Base-by-base conservation (phyloP, 1,284 basidiomycete species). In the Cryptococcus sp. region DNA sequence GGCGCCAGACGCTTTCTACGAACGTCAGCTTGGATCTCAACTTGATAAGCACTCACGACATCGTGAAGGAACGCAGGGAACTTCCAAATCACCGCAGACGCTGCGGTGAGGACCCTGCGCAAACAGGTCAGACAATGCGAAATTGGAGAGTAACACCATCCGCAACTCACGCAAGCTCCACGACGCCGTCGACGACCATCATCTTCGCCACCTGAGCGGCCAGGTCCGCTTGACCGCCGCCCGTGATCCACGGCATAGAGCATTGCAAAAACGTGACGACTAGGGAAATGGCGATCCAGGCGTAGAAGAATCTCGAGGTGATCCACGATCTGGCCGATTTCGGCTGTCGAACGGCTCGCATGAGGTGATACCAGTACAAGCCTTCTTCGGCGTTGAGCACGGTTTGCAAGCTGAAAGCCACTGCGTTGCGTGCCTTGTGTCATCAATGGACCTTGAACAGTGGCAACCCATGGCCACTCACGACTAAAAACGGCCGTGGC, bases 351-450 rank as follows among this genome's bases (percentile, higher is more conserved):
- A 70, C 67, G 42, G 68, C 68, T 19, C 64, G 54, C 62, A 72
- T 72, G 27, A 72, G 62, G 52, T 68, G 65, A 47, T 65, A 68
- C 70, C 70, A 72, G 57, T 72, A 72, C 10, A 72, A 56, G 0
- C 63, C 65, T 57, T 70, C 70, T 61, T 72, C 67, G 25, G 67
- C 67, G 43, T 66, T 69, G 22, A 72, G 62, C 3, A 66, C 68
- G 48, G 63, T 60, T 52, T 70, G 67, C 10, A 67, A 54, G 43
- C 51, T 58, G 52, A 66, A 67, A 15, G 63, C 62, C 39, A 66
- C 66, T 65, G 52, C 3, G 5, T 19, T 35, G 30, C 5, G 30
- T 35, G 30, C 30, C 30, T 13, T 35, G 30, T 13, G 8, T 35
- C 30, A 35, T 3, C 10, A 35, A 5, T 35, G 5, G 30, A 35